A percentile compares a stretch with the other conserved stretches of the same genome.
These are phyloP conservation scores for Pleurotus cornucopiae DNA, from an alignment of 768 basidiomycete genomes.

Conservation along the genomic window DNA sequence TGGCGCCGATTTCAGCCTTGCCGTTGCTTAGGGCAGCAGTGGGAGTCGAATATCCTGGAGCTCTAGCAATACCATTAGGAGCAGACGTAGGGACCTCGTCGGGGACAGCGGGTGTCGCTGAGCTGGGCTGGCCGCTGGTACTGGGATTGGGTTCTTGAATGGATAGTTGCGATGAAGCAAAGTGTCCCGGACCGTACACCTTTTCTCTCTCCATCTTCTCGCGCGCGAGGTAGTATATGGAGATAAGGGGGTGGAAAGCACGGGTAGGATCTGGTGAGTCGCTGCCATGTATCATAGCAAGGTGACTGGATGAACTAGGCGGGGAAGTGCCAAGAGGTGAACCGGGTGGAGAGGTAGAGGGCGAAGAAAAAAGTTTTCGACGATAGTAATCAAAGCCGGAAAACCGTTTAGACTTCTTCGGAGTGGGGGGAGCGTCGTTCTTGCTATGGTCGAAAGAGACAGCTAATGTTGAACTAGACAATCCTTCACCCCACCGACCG, in stretches of 20 bases:
- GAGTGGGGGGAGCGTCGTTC: constrained; percentile 37
- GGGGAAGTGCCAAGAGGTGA: constrained; percentile 48
- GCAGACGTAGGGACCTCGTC: constrained; percentile 12
- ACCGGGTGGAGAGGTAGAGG: constrained; percentile 42
- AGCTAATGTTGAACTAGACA: constrained; percentile 69
- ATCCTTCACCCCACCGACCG: constrained; percentile 48
- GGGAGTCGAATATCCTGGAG: constrained; percentile 9
- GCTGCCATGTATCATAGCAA: constrained; percentile 36
- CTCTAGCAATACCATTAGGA: constrained; percentile 15
- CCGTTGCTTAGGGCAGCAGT: constrained; percentile 15
- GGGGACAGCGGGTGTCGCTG: constrained; percentile 8
- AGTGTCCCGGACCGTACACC: constrained; percentile 91
- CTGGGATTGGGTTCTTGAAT: constrained; percentile 27
- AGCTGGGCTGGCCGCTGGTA: background rate
- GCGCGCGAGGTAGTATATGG: constrained; percentile 93
- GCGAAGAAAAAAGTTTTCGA: constrained; percentile 74
- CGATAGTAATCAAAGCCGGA: constrained; percentile 94
- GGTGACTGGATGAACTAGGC: constrained; percentile 53
- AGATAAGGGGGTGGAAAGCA: constrained; percentile 92
- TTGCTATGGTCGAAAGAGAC: constrained; percentile 53
- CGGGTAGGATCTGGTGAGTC: constrained; percentile 77
- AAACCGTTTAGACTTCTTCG: constrained; percentile 79
- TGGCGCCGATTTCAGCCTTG: constrained; percentile 26
- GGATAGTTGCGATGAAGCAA: constrained; percentile 87
- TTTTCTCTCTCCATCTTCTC: constrained; percentile 95